Conservation (phyloP, 1,284 basidiomycete genomes). For the Microbotryum lychnidis-dioicae region DNA sequence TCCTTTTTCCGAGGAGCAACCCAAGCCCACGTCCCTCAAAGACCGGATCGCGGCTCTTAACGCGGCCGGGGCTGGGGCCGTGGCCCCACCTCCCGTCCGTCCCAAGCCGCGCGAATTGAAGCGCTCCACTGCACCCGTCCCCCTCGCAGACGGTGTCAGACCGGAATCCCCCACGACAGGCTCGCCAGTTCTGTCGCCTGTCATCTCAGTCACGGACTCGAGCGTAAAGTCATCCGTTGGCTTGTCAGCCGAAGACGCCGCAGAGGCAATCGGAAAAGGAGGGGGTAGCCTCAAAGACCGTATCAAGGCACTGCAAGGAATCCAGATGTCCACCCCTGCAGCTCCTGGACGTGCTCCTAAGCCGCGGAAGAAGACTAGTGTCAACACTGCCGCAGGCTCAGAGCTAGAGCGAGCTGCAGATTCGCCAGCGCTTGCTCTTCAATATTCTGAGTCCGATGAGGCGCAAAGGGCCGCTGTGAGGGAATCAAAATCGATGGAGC, state of each 20-base stretch:
- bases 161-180: background rate
- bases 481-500: no score
- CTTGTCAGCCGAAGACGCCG: slow-evolving; percentile 27
- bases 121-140: slow-evolving; percentile 32
- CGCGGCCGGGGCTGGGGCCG: slow-evolving; percentile 23
- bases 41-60: slow-evolving; percentile 44
- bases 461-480: no score
- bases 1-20: slow-evolving; percentile 1
- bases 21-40: slow-evolving; percentile 38
- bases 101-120: slow-evolving; percentile 51
- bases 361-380: slow-evolving; percentile 48
- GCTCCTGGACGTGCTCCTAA: slow-evolving; percentile 55
- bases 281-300: slow-evolving; percentile 64
- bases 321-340: slow-evolving; percentile 47
- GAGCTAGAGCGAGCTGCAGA: slow-evolving; percentile 14
- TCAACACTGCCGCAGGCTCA: slow-evolving; percentile 40
- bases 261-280: slow-evolving; percentile 21
- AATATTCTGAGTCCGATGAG: no score
- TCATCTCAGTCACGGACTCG: background rate
- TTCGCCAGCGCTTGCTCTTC: slow-evolving; percentile 7
- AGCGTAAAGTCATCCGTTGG: background rate
- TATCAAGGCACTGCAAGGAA: slow-evolving; percentile 80
- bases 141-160: slow-evolving; percentile 33
- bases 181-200: background rate
- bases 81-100: slow-evolving; percentile 51